Evolutionary conservation across 495 filamentous ascomycete genomes (phyloP), one percentile per base, ranked within the genome.

Genomic region (Xylaria intraflava): DNA sequence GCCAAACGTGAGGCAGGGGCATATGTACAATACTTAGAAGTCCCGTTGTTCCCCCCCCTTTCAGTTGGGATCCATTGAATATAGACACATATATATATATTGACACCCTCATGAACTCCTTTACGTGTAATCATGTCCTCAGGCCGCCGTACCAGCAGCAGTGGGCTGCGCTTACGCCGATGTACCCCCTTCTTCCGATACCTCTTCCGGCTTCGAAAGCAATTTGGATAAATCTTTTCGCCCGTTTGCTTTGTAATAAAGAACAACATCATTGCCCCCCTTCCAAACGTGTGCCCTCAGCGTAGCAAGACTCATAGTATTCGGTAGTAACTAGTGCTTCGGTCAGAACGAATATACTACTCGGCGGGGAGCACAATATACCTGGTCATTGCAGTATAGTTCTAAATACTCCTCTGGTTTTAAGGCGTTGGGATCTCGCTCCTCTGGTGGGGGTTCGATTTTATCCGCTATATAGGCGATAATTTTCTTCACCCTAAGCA

Each of bases 401-500:
- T 97, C 93, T 44, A 97, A 73, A 68, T 94, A 94, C 62, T 96
- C 89, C 66, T 97, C 93, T 2, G 90, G 88, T 61, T 82, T 87
- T 68, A 92, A 65, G 16, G 76, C 74, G 26, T 83, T 73, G 9
- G 77, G 74, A 47, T 83, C 81, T 1, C 73, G 72, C 6, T 74
- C 71, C 16, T 69, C 68, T 6, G 57, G 22, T 16, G 70, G 63
- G 1, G 84, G 78, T 64, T 96, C 91, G 48, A 98, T 91, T 45
- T 89, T 79, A 66, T 98, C 93, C 1, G 90, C 86, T 6, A 97
- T 84, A 60, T 98, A 98, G 1, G 82, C 83, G 31, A 95, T 69
- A n/a, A 98, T 89, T 75, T 97, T 98, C 73, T 89, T 92, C 3
- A 91, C 87, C 40, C 93, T 81, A 26, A 98, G 78, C 94, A 98